phyloP scores from a whole-genome alignment of 345 rosid species.

The Lenwebbia sp. region DNA sequence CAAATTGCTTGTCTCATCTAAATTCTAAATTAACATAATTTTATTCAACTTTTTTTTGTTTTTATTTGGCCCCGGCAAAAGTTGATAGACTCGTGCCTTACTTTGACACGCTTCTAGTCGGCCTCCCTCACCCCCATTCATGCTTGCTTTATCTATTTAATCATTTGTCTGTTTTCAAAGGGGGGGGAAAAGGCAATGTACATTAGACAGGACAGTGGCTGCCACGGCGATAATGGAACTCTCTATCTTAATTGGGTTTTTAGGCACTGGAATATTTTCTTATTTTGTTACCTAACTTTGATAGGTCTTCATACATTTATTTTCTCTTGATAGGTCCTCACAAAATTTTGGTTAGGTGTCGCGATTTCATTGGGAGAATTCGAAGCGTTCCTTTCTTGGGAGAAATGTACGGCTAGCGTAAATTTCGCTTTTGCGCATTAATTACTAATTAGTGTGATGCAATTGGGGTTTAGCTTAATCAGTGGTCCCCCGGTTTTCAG shows the following conservation, averaged over 20 bases:
- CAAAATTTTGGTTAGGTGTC: not conserved
- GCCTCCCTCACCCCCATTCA: not conserved
- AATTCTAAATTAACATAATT: not conserved
- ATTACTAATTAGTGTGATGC: not conserved
- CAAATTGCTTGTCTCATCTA: not conserved
- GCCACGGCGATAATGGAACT: not conserved
- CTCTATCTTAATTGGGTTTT: not conserved
- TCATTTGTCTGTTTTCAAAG: not conserved
- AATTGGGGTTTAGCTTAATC: not conserved
- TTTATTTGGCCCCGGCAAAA: not conserved
- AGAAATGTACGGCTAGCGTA: not conserved
- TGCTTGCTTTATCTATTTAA: not conserved
- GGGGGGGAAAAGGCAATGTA: not conserved
- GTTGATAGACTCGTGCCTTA: not conserved
- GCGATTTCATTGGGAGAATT: not conserved
- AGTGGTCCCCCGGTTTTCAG: not conserved
- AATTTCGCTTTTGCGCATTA: not conserved
- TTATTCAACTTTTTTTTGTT: not conserved
- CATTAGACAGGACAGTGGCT: not conserved
- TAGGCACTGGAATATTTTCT: not conserved
- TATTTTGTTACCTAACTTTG: not conserved
- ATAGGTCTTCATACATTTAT: not conserved
- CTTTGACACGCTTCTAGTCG: not conserved
- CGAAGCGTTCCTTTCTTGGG: not conserved
- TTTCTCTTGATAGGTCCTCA: not conserved